Evolutionary conservation across 352 stramenopile genomes (phyloP), one percentile per base, ranked within the genome.

Genomic region (Phytophthora boehmeriae): DNA sequence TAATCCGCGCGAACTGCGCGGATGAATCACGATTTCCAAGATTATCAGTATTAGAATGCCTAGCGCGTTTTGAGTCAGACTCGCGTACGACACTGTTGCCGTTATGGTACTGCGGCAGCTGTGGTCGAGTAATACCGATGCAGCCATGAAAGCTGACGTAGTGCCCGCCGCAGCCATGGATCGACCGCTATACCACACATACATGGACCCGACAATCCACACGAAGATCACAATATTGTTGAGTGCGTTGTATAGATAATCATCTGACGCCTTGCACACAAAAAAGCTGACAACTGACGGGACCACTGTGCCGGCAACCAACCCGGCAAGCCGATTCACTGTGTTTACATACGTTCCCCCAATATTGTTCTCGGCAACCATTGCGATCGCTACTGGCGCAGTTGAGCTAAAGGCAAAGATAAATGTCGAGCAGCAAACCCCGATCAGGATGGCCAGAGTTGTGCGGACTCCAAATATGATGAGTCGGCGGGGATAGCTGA

Each of bases 211-310:
- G 27, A 74, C 69, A 0, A 70, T 83, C 81, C 83, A 91, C 8
- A 86, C 10, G 49, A 86, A 89, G 13, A 93, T 59, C 34, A 84
- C 68, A 13, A 79, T 50, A 51, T 93, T 88, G 68, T 85, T 93
- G 16, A 92, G 49, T 1, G 70, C 47, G 56, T 87, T 88, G 71
- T 89, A 84, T 39, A 81, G 36, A 28, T 66, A 47, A 32, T 73
- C 61, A 41, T 57, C 68, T 4, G 62, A 63, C 27, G 68, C 57
- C 50, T 85, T 89, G 69, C 78, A 90, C 27, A 94, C 77, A 59
- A 92, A 94, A 57, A 89, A 91, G 59, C 70, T 82, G 57, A 90
- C 80, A 20, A 92, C 79, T 1, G 83, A 92, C 4, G 85, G 85
- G 47, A 94, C 67, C 2, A 93, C 84, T 0, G 72, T 90, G 23